Conservation (phyloP, 345 rosid species). For the Clausena lansium region DNA sequence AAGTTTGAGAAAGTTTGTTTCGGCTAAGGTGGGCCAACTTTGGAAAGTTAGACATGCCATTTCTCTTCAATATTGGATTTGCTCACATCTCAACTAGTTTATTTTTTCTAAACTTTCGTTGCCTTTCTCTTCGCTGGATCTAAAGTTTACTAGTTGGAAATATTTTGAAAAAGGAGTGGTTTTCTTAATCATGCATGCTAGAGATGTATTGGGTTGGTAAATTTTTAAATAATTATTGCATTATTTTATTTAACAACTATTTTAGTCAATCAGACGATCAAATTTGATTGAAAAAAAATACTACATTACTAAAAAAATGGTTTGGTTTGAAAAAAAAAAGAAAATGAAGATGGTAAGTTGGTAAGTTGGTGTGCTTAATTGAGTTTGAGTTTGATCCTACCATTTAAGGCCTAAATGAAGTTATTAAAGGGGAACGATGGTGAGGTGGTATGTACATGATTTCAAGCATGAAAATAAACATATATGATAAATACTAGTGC, state of each 20-base stretch:
- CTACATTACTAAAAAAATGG: neutral
- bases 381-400: no score
- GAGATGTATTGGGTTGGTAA: neutral
- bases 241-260: no score
- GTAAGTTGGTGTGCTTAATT: no score
- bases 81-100: neutral
- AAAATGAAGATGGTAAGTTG: no score
- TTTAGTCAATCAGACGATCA: neutral
- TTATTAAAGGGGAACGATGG: no score
- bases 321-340: no score
- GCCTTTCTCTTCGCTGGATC: slow-evolving; percentile 3
- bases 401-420: no score
- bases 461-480: no score
- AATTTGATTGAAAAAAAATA: neutral
- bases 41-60: slow-evolving; percentile 17
- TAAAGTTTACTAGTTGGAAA: neutral
- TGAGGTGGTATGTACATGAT: no score
- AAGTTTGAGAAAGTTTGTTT: slow-evolving; percentile 19
- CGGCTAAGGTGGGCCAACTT: slow-evolving; percentile 20
- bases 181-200: no score
- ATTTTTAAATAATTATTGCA: no score
- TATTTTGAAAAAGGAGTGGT: neutral
- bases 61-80: slow-evolving; percentile 4
- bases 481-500: no score
- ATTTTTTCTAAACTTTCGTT: neutral